Conservation (phyloP, 352 stramenopile species). For the Phytophthora chlamydospora region DNA sequence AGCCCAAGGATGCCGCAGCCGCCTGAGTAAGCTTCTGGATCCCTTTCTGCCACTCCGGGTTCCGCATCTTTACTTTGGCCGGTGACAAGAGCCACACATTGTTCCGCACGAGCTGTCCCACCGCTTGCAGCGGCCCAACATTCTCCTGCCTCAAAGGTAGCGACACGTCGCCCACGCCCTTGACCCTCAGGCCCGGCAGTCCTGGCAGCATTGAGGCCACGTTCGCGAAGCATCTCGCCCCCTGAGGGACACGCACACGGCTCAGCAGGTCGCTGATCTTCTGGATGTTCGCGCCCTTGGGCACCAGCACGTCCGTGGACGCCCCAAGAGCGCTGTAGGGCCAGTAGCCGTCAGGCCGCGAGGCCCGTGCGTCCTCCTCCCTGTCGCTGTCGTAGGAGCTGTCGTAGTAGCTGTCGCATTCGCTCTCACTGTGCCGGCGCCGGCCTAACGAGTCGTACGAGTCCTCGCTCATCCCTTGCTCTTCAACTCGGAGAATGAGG, state of each 20-base stretch:
- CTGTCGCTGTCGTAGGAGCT: background rate
- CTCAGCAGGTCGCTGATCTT: constrained; percentile 7
- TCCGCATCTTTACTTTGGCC: constrained; percentile 6
- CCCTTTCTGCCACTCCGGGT: constrained; percentile 5
- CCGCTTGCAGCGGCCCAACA: background rate
- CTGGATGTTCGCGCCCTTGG: background rate
- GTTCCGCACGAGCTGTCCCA: background rate
- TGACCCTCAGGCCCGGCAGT: background rate
- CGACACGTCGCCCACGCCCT: background rate
- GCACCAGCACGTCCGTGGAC: background rate
- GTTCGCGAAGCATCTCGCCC: constrained; percentile 1
- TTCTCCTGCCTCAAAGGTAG: constrained; percentile 2
- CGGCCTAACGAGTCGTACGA: too few relatives aligned
- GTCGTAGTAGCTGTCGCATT: too few relatives aligned
- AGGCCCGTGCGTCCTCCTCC: constrained; percentile 1
- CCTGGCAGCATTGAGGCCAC: background rate
- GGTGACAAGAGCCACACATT: background rate
- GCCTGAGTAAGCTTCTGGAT: background rate
- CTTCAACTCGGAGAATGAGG: background rate
- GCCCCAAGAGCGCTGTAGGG: background rate
- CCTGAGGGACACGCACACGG: background rate
- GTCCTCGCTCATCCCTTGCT: background rate
- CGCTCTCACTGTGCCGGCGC: too few relatives aligned
- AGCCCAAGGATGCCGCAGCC: constrained; percentile 1
- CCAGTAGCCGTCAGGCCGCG: too few relatives aligned